Evolutionary conservation across 23 red algal species (phyloP).

Genomic region (Cyanidiococcus yangmingshanensis): DNA sequence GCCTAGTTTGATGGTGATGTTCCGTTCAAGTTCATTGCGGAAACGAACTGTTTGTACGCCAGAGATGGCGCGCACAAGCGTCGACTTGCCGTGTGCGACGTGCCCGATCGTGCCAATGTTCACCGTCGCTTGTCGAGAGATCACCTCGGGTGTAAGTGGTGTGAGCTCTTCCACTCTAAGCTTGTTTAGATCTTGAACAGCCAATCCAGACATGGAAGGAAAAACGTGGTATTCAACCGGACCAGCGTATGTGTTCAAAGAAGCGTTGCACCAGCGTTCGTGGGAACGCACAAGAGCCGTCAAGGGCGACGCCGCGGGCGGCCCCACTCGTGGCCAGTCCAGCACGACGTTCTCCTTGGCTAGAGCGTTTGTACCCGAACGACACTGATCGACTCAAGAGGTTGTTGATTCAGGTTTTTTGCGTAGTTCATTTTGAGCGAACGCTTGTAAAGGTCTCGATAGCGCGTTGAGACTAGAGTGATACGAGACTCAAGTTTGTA

Average conservation of each 20-base stretch:
- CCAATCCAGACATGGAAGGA: constrained; percentile 26
- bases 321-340: no score
- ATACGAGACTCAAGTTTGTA: no score
- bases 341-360: no score
- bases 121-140: constrained; percentile 96
- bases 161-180: constrained; percentile 66
- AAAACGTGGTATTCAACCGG: background rate
- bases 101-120: constrained; percentile 99
- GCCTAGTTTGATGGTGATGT: constrained; percentile 98
- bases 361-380: no score
- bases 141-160: constrained; percentile 84
- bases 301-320: background rate
- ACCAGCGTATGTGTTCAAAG: background rate
- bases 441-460: no score
- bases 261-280: background rate
- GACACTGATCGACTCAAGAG: no score
- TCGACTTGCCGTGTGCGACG: constrained; percentile 98
- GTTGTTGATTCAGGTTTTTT: no score
- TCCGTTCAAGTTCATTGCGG: constrained; percentile 90
- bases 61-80: constrained; percentile 89
- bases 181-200: constrained; percentile 58
- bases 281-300: background rate
- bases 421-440: no score
- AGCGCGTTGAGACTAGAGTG: no score
- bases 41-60: constrained; percentile 98